phyloP scores from a whole-genome alignment of 1,284 basidiomycete genomes.

The Ceratobasidium sp. region DNA sequence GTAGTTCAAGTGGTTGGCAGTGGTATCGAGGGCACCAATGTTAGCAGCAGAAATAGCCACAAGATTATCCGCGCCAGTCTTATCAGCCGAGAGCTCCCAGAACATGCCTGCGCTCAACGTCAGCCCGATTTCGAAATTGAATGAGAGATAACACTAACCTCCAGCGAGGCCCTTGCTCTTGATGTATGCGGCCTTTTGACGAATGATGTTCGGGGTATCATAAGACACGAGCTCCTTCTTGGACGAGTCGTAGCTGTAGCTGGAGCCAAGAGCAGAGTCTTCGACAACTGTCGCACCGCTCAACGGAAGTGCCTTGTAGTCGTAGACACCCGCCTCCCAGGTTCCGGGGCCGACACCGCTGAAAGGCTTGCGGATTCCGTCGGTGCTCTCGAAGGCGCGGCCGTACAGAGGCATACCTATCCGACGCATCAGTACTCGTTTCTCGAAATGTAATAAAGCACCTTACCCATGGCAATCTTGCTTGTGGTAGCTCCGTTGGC shows the following conservation, averaged over 20 bases:
- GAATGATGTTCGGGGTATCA: conserved; percentile 81
- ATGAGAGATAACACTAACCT: conserved; percentile 72
- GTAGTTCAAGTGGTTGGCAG: conserved; percentile 76
- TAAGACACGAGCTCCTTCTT: conserved; percentile 80
- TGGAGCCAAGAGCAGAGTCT: conserved; percentile 80
- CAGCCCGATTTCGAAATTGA: background rate
- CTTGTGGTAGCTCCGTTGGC: conserved; percentile 74
- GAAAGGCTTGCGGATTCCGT: conserved; percentile 81
- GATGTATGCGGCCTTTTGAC: conserved; percentile 83
- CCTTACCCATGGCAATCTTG: conserved; percentile 83
- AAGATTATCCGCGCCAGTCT: conserved; percentile 68
- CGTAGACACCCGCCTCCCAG: conserved; percentile 75
- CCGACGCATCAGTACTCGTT: conserved; percentile 7
- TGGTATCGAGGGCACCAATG: conserved; percentile 70
- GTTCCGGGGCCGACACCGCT: conserved; percentile 82
- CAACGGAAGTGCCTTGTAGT: conserved; percentile 81
- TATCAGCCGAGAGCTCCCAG: conserved; percentile 74
- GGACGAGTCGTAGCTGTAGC: conserved; percentile 68
- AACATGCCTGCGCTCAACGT: conserved; percentile 54
- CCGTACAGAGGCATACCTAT: conserved; percentile 87
- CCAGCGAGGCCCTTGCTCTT: conserved; percentile 74
- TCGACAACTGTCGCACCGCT: conserved; percentile 65
- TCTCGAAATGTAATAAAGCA: conserved; percentile 44
- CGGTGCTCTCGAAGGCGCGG: conserved; percentile 83
- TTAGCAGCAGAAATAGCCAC: conserved; percentile 65